These are phyloP conservation scores for Posidonia australis DNA, from an alignment of 106 monocot genomes.

Conservation along the genomic window DNA sequence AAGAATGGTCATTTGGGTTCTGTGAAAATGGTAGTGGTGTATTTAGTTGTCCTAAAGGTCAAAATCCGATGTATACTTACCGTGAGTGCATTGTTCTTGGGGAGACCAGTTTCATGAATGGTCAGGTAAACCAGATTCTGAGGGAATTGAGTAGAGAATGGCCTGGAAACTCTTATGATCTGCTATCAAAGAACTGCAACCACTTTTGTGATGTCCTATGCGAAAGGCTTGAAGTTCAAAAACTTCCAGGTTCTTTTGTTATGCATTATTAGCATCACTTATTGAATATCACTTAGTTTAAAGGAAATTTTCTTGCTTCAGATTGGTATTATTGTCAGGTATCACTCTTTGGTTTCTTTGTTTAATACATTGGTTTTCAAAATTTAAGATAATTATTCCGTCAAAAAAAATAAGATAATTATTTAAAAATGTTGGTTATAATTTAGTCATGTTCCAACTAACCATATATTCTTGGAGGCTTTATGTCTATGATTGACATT, in stretches of 20 bases:
- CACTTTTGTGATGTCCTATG: conserved; percentile 89
- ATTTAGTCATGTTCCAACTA: background rate
- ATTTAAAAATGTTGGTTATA: background rate
- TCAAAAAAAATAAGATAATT: background rate
- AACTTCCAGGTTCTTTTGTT: conserved; percentile 60
- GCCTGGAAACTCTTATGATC: conserved; percentile 82
- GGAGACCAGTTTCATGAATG: conserved; percentile 48
- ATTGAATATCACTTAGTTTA: no score
- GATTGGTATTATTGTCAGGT: background rate
- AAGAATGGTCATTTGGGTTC: conserved; percentile 98
- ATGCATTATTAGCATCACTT: background rate
- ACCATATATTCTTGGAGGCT: background rate
- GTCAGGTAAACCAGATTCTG: conserved; percentile 66
- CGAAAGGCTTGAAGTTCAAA: conserved; percentile 63
- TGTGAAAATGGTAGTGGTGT: conserved; percentile 82
- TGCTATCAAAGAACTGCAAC: conserved; percentile 84
- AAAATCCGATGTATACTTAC: conserved; percentile 96
- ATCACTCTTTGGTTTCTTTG: background rate
- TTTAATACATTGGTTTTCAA: background rate
- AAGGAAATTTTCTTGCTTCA: background rate
- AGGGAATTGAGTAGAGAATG: conserved; percentile 77
- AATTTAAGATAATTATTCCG: background rate
- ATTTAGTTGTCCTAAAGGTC: conserved; percentile 70
- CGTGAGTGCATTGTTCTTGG: conserved; percentile 73
- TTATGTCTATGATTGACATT: background rate